Evolutionary conservation across 371 early-diverging fungal genomes (phyloP).

Genomic region (Mortierella sp.): DNA sequence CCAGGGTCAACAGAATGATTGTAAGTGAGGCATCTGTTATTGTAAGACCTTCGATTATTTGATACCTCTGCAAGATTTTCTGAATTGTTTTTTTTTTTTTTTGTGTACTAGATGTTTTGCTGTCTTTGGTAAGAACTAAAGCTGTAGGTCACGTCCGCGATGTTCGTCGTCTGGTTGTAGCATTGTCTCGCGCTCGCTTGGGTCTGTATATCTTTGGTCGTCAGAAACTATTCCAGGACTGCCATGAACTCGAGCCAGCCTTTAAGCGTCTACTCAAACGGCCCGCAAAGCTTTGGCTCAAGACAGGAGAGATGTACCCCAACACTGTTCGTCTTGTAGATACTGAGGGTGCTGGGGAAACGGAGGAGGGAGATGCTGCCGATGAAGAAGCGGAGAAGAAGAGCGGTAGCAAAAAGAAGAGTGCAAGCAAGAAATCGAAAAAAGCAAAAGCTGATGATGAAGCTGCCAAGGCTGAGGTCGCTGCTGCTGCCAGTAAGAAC

Average conservation of each 20-base stretch:
- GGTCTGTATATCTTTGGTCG: slow-evolving; percentile 95
- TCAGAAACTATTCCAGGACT: slow-evolving; percentile 76
- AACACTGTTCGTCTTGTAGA: slow-evolving; percentile 34
- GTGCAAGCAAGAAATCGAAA: slow-evolving; percentile 12
- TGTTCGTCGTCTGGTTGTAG: slow-evolving; percentile 88
- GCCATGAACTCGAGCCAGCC: slow-evolving; percentile 81
- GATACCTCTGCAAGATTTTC: neutral
- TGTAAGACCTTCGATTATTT: neutral
- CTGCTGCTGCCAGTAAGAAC: slow-evolving; percentile 41
- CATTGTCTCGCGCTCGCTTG: slow-evolving; percentile 92
- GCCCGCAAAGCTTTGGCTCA: slow-evolving; percentile 68
- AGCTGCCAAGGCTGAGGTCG: slow-evolving; percentile 39
- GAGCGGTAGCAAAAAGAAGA: neutral
- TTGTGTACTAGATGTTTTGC: slow-evolving; percentile 74
- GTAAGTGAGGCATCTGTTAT: slow-evolving; percentile 56
- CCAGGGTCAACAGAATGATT: slow-evolving; percentile 96
- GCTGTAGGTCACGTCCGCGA: slow-evolving; percentile 93
- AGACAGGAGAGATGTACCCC: slow-evolving; percentile 72
- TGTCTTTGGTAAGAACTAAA: slow-evolving; percentile 94
- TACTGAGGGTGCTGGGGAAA: neutral
- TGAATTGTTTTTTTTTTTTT: neutral
- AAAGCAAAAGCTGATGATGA: slow-evolving; percentile 22
- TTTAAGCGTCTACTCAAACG: slow-evolving; percentile 66
- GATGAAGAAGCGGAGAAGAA: slow-evolving; percentile 3
- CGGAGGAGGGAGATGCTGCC: slow-evolving; percentile 10